A percentile compares a stretch with the other conserved stretches of the same genome.
These are phyloP conservation scores for Microbotryomycetes sp. DNA, from an alignment of 1,284 basidiomycete species.

Conservation along the genomic window DNA sequence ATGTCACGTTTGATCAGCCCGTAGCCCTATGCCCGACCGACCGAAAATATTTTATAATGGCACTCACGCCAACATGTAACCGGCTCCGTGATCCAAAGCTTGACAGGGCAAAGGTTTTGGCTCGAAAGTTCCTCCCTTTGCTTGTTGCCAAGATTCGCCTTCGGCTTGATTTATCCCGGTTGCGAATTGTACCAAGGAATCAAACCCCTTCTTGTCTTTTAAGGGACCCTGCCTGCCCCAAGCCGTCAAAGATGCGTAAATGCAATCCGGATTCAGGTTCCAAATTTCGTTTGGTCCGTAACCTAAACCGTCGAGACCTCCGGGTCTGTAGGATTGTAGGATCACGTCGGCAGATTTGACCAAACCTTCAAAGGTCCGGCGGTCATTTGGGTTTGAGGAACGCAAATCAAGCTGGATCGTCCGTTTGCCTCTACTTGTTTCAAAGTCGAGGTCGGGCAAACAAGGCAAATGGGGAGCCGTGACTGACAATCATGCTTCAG, in stretches of 20 bases:
- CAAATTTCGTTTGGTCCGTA: conserved; percentile 49
- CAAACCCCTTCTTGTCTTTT: conserved; percentile 55
- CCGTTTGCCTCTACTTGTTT: conserved; percentile 60
- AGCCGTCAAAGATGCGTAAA: conserved; percentile 54
- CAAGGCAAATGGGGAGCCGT: conserved; percentile 54
- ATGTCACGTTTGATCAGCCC: too few relatives aligned
- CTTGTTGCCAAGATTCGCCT: conserved; percentile 47
- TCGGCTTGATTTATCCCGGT: conserved; percentile 58
- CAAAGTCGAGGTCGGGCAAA: conserved; percentile 52
- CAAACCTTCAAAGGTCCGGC: conserved; percentile 43
- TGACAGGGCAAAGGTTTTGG: conserved; percentile 51
- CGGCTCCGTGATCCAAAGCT: conserved; percentile 57
- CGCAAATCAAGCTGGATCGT: conserved; percentile 56
- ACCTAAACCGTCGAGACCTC: conserved; percentile 49
- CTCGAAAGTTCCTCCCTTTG: conserved; percentile 40
- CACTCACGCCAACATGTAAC: conserved; percentile 51
- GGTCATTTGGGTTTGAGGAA: conserved; percentile 34
- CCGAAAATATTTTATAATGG: too few relatives aligned
- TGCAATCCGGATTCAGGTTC: conserved; percentile 48
- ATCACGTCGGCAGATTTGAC: conserved; percentile 53
- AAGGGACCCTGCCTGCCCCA: conserved; percentile 59
- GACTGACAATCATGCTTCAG: conserved; percentile 34
- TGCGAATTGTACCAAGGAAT: conserved; percentile 60
- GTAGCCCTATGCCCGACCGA: too few relatives aligned
- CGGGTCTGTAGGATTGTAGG: conserved; percentile 59